These are phyloP conservation scores for Amanita subjunquillea DNA, from an alignment of 768 basidiomycete genomes.

Conservation along the genomic window DNA sequence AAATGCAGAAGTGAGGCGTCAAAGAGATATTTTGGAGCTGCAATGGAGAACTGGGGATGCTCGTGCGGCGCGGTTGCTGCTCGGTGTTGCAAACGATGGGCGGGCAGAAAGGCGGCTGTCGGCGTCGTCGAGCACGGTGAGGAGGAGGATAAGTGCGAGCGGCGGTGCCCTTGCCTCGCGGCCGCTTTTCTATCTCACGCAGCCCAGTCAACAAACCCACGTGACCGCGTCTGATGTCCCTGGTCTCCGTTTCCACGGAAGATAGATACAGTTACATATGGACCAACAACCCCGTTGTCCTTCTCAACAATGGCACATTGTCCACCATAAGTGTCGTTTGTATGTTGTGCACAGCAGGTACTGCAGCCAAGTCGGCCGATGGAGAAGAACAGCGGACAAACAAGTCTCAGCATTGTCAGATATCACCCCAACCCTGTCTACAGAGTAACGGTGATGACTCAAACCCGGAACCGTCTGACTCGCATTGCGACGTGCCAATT, in stretches of 20 bases:
- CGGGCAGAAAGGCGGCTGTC: conserved; percentile 7
- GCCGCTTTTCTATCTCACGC: conserved; percentile 29
- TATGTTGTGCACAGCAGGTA: neutral
- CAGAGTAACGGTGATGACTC: no score
- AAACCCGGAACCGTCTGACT: neutral
- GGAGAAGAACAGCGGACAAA: no score
- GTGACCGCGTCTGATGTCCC: conserved; percentile 23
- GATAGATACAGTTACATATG: neutral
- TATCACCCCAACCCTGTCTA: no score
- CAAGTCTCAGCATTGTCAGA: no score
- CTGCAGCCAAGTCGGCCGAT: no score
- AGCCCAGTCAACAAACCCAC: conserved; percentile 33
- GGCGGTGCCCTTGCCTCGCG: conserved; percentile 14
- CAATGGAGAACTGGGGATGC: neutral
- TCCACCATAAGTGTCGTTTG: neutral
- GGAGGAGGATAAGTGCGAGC: conserved; percentile 13
- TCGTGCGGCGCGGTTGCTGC: neutral
- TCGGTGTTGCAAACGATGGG: conserved; percentile 6
- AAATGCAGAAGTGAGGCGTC: conserved; percentile 12
- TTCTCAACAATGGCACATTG: neutral
- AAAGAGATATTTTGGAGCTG: conserved; percentile 7
- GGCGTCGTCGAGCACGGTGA: conserved; percentile 16
- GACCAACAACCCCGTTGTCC: conserved; percentile 1
- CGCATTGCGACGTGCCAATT: no score
- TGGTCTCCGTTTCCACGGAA: neutral